A percentile compares a stretch with the other conserved stretches of the same genome.
phyloP scores from a whole-genome alignment of 495 filamentous ascomycete genomes.

The Penicillium silybi region DNA sequence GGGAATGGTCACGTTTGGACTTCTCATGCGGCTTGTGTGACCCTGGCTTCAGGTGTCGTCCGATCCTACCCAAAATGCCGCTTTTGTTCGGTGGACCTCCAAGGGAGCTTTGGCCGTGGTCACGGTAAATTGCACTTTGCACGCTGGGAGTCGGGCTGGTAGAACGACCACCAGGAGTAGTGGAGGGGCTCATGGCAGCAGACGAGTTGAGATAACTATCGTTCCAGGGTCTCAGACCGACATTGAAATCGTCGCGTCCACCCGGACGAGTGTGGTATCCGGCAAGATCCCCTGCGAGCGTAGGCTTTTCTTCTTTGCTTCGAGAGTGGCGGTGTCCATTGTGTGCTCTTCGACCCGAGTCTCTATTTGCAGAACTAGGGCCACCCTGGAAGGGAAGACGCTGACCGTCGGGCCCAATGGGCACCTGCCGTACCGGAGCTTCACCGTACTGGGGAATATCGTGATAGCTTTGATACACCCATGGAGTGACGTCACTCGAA shows the following conservation, averaged over 20 bases:
- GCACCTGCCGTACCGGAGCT: slow-evolving; percentile 71
- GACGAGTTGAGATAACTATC: slow-evolving; percentile 40
- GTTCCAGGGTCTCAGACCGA: slow-evolving; percentile 47
- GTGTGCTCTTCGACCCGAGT: slow-evolving; percentile 55
- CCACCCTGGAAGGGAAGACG: slow-evolving; percentile 48
- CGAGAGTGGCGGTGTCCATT: slow-evolving; percentile 69
- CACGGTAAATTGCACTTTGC: slow-evolving; percentile 49
- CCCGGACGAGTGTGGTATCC: slow-evolving; percentile 53
- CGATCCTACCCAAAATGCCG: slow-evolving; percentile 63
- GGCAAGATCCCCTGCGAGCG: slow-evolving; percentile 41
- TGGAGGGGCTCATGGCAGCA: slow-evolving; percentile 46
- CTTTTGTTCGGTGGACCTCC: slow-evolving; percentile 56
- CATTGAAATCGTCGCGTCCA: slow-evolving; percentile 65
- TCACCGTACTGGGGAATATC: slow-evolving; percentile 80
- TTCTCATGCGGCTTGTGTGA: slow-evolving; percentile 23
- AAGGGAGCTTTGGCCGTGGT: slow-evolving; percentile 56
- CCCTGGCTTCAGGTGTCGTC: slow-evolving; percentile 31
- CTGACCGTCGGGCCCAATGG: slow-evolving; percentile 65
- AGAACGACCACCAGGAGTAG: slow-evolving; percentile 51
- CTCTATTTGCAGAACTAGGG: slow-evolving; percentile 37
- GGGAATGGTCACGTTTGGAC: slow-evolving; percentile 46
- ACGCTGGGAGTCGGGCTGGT: slow-evolving; percentile 74
- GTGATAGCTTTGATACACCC: slow-evolving; percentile 87
- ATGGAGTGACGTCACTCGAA: slow-evolving; percentile 91
- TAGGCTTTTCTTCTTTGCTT: slow-evolving; percentile 69